Evolutionary conservation across 75 land plant genomes (phyloP).

Genomic region (Sequoiadendron giganteum): DNA sequence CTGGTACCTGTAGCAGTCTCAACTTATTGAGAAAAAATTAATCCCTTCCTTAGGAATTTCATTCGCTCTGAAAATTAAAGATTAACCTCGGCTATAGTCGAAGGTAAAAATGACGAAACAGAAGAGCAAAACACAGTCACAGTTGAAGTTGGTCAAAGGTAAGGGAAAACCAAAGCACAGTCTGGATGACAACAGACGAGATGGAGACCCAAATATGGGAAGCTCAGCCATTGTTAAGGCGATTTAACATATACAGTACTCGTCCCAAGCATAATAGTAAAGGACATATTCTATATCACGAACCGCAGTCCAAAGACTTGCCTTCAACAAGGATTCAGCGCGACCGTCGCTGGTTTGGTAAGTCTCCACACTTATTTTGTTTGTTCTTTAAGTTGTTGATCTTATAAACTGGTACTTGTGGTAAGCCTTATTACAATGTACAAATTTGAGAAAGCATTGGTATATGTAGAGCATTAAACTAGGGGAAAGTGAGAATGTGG

Average conservation of each 20-base stretch:
- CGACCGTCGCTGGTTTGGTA: slow-evolving; percentile 98
- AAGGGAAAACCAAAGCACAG: slow-evolving; percentile 97
- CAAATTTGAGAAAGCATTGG: no score
- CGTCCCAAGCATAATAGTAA: slow-evolving; percentile 75
- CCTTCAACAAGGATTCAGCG: slow-evolving; percentile 90
- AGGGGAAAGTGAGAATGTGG: no score
- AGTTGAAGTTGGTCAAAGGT: slow-evolving; percentile 55
- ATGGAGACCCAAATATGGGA: slow-evolving; percentile 42
- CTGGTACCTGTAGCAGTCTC: no score
- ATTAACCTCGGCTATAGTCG: neutral
- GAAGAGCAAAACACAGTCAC: slow-evolving; percentile 45
- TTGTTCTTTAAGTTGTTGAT: neutral
- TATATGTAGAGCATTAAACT: no score
- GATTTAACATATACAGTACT: slow-evolving; percentile 88
- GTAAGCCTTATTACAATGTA: no score
- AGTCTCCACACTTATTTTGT: neutral
- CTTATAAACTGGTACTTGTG: neutral
- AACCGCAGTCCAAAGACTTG: slow-evolving; percentile 83
- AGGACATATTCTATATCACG: slow-evolving; percentile 58
- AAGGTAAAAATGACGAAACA: slow-evolving; percentile 23
- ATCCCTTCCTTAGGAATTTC: no score
- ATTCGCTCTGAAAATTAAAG: no score
- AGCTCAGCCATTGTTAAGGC: slow-evolving; percentile 91
- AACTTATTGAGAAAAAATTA: no score
- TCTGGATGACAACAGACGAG: slow-evolving; percentile 65